Conservation (phyloP, 129 eudicot species). For the Helianthus tuberosus region DNA sequence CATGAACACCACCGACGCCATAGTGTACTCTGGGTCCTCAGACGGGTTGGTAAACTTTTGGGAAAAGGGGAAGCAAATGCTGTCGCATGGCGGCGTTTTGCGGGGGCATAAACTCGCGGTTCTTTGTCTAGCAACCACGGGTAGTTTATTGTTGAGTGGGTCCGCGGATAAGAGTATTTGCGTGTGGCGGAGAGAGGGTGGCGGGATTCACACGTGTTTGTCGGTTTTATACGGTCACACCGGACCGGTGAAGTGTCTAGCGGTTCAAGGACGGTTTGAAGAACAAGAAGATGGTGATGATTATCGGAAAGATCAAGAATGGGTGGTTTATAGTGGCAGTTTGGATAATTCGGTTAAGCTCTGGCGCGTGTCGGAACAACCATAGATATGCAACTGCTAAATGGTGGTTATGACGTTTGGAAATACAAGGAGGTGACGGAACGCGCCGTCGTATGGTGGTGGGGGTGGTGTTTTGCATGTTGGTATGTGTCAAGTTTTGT, state of each 20-base stretch:
- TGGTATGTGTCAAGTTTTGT: slow-evolving; percentile 2
- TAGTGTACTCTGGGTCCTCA: slow-evolving; percentile 60
- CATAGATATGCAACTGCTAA: neutral
- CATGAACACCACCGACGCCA: slow-evolving; percentile 24
- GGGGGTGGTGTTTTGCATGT: neutral
- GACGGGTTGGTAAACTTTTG: slow-evolving; percentile 72
- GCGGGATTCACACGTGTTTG: slow-evolving; percentile 59
- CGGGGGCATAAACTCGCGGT: slow-evolving; percentile 85
- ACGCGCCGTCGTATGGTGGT: slow-evolving; percentile 3
- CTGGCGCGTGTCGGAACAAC: slow-evolving; percentile 63
- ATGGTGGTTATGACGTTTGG: neutral
- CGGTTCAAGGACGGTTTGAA: slow-evolving; percentile 41
- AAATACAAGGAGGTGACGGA: neutral
- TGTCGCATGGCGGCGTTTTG: slow-evolving; percentile 63
- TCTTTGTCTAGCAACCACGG: slow-evolving; percentile 63
- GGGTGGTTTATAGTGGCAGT: slow-evolving; percentile 86
- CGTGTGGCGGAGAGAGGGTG: slow-evolving; percentile 68
- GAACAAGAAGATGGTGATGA: neutral
- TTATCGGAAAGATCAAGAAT: slow-evolving; percentile 26
- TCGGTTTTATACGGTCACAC: slow-evolving; percentile 69
- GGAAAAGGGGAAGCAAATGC: slow-evolving; percentile 52
- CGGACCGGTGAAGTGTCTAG: slow-evolving; percentile 81
- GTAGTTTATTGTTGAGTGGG: slow-evolving; percentile 70
- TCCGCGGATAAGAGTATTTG: slow-evolving; percentile 84
- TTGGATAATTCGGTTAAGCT: slow-evolving; percentile 72